These are phyloP conservation scores for Acacia pycnantha DNA, from an alignment of 331 rosid genomes.

Conservation along the genomic window DNA sequence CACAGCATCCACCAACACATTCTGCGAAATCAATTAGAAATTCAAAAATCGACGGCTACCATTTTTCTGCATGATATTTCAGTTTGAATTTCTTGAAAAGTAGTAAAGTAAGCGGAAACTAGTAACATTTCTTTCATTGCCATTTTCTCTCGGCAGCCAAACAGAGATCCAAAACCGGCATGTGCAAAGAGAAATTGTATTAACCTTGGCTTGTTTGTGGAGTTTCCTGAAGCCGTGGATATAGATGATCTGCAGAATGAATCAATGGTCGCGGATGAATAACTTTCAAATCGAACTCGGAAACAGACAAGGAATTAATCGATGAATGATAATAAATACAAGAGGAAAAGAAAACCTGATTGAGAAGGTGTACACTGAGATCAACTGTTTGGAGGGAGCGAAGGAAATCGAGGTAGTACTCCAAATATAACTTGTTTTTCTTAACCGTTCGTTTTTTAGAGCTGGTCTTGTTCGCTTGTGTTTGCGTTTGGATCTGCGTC, in stretches of 20 bases:
- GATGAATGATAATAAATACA: background rate
- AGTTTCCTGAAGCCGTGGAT: constrained; percentile 80
- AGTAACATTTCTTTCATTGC: background rate
- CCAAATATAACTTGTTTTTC: constrained; percentile 44
- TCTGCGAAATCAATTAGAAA: constrained; percentile 44
- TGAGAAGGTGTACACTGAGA: constrained; percentile 51
- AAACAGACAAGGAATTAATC: background rate
- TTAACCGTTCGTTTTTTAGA: constrained; percentile 21
- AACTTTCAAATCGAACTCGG: background rate
- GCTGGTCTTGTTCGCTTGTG: constrained; percentile 1
- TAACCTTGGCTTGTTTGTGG: constrained; percentile 51
- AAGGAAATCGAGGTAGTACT: constrained; percentile 50
- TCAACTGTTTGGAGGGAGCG: constrained; percentile 43
- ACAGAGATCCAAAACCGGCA: constrained; percentile 4
- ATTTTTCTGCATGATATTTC: background rate
- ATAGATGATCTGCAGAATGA: constrained; percentile 46
- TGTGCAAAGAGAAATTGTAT: background rate
- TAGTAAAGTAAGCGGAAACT: background rate
- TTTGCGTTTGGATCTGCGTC: background rate
- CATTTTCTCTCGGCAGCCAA: constrained; percentile 16
- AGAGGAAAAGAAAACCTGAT: constrained; percentile 47
- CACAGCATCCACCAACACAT: constrained; percentile 48
- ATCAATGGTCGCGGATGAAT: background rate
- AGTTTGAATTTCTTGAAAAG: background rate
- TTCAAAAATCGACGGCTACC: background rate